Evolutionary conservation across 805 yeast genomes (phyloP), one percentile per base, ranked within the genome.

Genomic region (Blastobotrys mokoenaii): DNA sequence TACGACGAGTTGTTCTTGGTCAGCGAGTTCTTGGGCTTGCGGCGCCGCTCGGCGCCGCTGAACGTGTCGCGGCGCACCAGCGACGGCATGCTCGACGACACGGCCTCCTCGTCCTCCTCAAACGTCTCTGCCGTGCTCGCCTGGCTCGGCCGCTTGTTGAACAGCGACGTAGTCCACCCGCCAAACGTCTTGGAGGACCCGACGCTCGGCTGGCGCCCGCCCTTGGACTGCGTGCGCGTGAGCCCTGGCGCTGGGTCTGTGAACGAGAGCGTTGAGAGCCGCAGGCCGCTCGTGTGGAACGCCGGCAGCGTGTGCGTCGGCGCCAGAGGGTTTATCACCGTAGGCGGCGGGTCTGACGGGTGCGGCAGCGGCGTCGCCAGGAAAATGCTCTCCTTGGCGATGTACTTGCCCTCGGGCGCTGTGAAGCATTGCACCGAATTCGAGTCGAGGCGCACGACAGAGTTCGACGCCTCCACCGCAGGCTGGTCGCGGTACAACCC

Each of bases 351-450:
- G 41, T 67, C 66, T 3, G 63, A 49, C 1, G 67, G 66, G 40
- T 65, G 68, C 6, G 66, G 68, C 17, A 66, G 56, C 2, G 71
- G 71, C 36, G 59, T 54, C 5, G 72, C 68, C 38, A 67, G 53
- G 27, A 55, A 51, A 11, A 62, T 48, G 33, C 58, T 54, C 40
- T 61, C 64, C 37, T 43, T 40, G 9, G 63, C 53, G 8, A 38
- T 20, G 45, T 57, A 64, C 5, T 41, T 40, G 39, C 69, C 68
- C 31, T 66, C 70, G 4, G 62, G 62, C 7, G 65, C 57, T 1
- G 51, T 37, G 43, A 63, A 58, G 12, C 44, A 37, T 41, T 51
- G 52, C 5, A 51, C 55, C 16, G 49, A 49, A 32, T 56, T 17
- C n/a, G 37, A 50, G 18, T 46, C 48, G 9, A 55, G 52, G 38